Conservation (phyloP, 2,329 filamentous ascomycete genomes). For the Pyrenochaeta sp. region DNA sequence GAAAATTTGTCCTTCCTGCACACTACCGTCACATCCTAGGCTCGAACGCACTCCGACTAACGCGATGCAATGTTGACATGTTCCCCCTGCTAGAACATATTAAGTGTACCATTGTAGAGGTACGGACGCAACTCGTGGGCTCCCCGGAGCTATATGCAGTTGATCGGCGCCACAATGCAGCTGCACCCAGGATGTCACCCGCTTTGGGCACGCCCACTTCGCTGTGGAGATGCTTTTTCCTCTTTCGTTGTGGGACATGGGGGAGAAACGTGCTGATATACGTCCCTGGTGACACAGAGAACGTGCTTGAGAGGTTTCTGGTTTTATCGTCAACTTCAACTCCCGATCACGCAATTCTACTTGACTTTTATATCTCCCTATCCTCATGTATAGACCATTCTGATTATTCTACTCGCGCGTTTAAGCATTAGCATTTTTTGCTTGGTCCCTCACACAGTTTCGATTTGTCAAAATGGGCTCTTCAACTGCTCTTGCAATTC, state of each 20-base stretch:
- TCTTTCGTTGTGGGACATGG: neutral
- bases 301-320: neutral
- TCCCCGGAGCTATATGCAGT: neutral
- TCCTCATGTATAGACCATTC: neutral
- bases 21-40: neutral
- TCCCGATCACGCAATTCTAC: neutral
- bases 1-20: neutral
- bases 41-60: neutral
- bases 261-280: neutral
- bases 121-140: neutral
- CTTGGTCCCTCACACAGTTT: neutral
- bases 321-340: neutral
- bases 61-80: neutral
- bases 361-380: neutral
- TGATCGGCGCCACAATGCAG: neutral
- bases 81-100: neutral
- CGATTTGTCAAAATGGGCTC: conserved; percentile 8
- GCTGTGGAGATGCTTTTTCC: neutral
- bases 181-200: neutral
- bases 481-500: conserved; percentile 22
- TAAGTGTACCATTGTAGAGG: conserved; percentile 1
- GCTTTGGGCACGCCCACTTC: neutral
- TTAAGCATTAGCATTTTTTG: neutral
- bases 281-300: neutral
- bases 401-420: neutral